These are phyloP conservation scores for Setaria viridis DNA, from an alignment of 202 grass and related monocot species.

Conservation along the genomic window DNA sequence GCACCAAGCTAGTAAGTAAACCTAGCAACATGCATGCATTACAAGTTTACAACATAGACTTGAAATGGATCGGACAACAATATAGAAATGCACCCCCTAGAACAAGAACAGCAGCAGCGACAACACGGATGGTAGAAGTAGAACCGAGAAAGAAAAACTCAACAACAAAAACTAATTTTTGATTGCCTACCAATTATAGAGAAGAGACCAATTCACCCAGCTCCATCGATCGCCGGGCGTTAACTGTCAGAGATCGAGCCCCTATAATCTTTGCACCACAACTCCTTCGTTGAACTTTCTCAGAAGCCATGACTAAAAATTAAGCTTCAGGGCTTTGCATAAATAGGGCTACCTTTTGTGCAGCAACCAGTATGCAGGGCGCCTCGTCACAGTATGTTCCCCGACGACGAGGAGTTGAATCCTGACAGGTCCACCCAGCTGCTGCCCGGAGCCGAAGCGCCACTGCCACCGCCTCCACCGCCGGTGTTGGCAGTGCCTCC, in stretches of 20 bases:
- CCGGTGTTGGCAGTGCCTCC: constrained; percentile 17
- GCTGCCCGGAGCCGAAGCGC: constrained; percentile 36
- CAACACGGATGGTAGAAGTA: constrained; percentile 16
- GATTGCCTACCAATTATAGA: constrained; percentile 33
- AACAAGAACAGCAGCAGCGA: constrained; percentile 30
- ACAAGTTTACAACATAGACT: constrained; percentile 38
- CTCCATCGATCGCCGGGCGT: constrained; percentile 7
- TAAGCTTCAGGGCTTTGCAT: constrained; percentile 69
- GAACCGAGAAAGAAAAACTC: constrained; percentile 47
- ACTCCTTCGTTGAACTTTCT: constrained; percentile 48
- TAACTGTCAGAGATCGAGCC: not conserved
- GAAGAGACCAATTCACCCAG: constrained; percentile 20
- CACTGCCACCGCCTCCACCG: constrained; percentile 3
- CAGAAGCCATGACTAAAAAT: constrained; percentile 83
- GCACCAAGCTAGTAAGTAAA: constrained; percentile 42
- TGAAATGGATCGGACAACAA: constrained; percentile 38
- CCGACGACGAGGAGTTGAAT: constrained; percentile 77
- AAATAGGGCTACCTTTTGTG: constrained; percentile 56
- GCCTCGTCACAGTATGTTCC: constrained; percentile 63
- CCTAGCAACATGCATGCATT: constrained; percentile 46
- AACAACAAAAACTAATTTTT: constrained; percentile 35
- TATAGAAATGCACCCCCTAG: constrained; percentile 42
- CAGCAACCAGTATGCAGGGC: constrained; percentile 7
- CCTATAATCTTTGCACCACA: constrained; percentile 49
- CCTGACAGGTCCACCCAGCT: constrained; percentile 55